Evolutionary conservation across 345 rosid species (phyloP), one percentile per base, ranked within the genome.

Genomic region (Cochlearia excelsa): DNA sequence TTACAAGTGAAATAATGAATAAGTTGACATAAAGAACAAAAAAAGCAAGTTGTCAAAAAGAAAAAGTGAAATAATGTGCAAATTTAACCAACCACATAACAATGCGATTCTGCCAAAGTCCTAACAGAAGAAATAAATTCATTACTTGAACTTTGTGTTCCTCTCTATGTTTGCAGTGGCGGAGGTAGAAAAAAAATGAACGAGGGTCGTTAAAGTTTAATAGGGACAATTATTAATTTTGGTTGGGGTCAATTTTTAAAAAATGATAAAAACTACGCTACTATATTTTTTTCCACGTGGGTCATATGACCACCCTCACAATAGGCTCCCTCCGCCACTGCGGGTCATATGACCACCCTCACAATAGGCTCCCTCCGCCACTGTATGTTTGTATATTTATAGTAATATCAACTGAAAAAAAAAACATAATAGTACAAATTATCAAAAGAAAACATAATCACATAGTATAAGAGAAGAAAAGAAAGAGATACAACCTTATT

Each of bases 341-440:
- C n/a, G n/a, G n/a, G n/a, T n/a, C n/a, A n/a, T n/a, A n/a, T n/a
- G n/a, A n/a, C n/a, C n/a, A n/a, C n/a, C n/a, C n/a, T n/a, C n/a
- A n/a, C n/a, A n/a, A n/a, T n/a, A n/a, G n/a, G n/a, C n/a, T n/a
- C n/a, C n/a, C n/a, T n/a, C n/a, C n/a, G n/a, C n/a, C n/a, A n/a
- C n/a, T n/a, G n/a, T 42, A 42, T 54, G 59, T 16, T 54, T 62
- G 37, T 26, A 54, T 40, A 54, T 26, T 39, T 33, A 38, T 54
- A 56, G 73, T 46, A 54, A 68, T 11, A 46, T 44, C 46, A 53
- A 46, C n/a, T 53, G 30, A 37, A 41, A 54, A 61, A 54, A 61
- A 16, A 16, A 16, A 16, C 23, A 16, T 16, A 16, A 16, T 16
- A 16, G 23, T 16, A 16, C 23, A 16, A 16, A 16, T 16, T 16